Conservation (phyloP, 305 asterid genomes). For the Plantago lanceolata region DNA sequence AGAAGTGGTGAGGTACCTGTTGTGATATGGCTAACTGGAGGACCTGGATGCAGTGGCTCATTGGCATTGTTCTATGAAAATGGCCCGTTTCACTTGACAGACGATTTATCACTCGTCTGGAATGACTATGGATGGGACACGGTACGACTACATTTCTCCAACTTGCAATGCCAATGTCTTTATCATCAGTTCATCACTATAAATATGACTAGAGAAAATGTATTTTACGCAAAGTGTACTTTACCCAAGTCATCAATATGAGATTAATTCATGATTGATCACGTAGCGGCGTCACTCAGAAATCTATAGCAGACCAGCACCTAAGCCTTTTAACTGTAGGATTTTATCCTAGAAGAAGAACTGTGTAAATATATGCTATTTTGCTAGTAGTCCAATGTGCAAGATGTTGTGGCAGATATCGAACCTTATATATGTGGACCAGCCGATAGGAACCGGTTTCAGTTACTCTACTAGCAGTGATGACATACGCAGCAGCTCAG, state of each 20-base stretch:
- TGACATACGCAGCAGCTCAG: slow-evolving; percentile 33
- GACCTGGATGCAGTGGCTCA: slow-evolving; percentile 71
- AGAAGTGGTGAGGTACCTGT: slow-evolving; percentile 43
- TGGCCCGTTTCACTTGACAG: slow-evolving; percentile 53
- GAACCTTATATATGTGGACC: slow-evolving; percentile 44
- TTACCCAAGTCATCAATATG: no score
- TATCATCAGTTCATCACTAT: neutral
- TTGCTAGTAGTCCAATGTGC: neutral
- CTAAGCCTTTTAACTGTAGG: no score
- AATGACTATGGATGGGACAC: slow-evolving; percentile 76
- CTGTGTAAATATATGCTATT: neutral
- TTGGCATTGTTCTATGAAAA: slow-evolving; percentile 61
- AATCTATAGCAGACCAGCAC: neutral
- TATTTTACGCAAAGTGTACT: neutral
- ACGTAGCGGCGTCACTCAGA: neutral
- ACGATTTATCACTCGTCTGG: slow-evolving; percentile 44
- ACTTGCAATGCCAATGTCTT: neutral
- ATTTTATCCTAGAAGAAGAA: neutral
- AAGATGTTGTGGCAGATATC: slow-evolving; percentile 29
- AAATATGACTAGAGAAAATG: neutral
- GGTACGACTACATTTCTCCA: slow-evolving; percentile 30
- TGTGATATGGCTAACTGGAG: slow-evolving; percentile 69
- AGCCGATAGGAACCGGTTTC: slow-evolving; percentile 52
- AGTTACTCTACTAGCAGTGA: slow-evolving; percentile 32
- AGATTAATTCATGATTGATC: neutral